These are phyloP conservation scores for Taphrina communis DNA, from an alignment of 1,139 yeast genomes.

Conservation along the genomic window DNA sequence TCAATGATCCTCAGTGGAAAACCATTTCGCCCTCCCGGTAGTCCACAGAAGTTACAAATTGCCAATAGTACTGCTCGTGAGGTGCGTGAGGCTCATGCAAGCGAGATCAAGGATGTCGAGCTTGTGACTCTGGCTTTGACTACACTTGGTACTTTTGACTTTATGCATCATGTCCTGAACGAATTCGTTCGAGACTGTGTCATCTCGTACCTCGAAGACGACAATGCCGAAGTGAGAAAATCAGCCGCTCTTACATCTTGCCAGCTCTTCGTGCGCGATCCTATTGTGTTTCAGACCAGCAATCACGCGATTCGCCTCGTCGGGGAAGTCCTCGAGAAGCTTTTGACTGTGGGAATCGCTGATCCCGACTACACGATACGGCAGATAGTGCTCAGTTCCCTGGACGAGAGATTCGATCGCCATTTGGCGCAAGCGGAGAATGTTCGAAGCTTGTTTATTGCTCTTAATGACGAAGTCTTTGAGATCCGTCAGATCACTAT, in stretches of 20 bases:
- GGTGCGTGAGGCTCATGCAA: conserved; percentile 70
- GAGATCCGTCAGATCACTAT: conserved; percentile 82
- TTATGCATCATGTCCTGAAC: conserved; percentile 70
- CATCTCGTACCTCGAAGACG: conserved; percentile 78
- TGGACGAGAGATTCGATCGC: conserved; percentile 81
- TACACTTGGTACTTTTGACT: conserved; percentile 76
- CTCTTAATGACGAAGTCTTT: conserved; percentile 88
- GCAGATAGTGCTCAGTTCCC: conserved; percentile 72
- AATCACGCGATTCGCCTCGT: conserved; percentile 83
- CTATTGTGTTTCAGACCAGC: conserved; percentile 84
- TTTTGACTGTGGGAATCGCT: conserved; percentile 83
- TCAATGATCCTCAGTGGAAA: conserved; percentile 83
- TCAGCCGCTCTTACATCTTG: conserved; percentile 87
- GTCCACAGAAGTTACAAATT: conserved; percentile 72
- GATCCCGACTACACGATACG: conserved; percentile 88
- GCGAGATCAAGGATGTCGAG: conserved; percentile 57
- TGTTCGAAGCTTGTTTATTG: conserved; percentile 81
- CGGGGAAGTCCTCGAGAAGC: conserved; percentile 78
- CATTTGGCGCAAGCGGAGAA: conserved; percentile 94
- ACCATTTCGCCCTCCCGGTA: conserved; percentile 82
- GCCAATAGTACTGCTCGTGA: conserved; percentile 69
- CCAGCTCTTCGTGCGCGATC: conserved; percentile 75
- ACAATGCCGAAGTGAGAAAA: conserved; percentile 76
- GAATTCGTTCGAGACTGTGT: conserved; percentile 88
- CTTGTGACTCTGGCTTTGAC: conserved; percentile 70